Conservation (phyloP, 768 basidiomycete genomes). For the Boletus vinaceobasis region DNA sequence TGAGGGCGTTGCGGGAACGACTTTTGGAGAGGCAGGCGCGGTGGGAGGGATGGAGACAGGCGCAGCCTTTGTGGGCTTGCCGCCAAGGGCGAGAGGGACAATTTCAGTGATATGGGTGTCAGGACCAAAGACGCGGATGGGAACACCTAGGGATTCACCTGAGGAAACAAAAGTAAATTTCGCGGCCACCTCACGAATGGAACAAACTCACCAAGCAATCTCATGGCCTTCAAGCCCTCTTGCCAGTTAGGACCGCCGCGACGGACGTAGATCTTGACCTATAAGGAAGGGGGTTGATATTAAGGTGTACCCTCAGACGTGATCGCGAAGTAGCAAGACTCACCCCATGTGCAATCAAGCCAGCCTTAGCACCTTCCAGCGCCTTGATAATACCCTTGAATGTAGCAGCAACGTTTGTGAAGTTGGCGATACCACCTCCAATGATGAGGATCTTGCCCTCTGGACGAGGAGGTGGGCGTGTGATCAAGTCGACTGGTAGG, state of each 20-base stretch:
- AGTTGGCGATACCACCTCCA: slow-evolving; percentile 99
- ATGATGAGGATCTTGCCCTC: slow-evolving; percentile 99
- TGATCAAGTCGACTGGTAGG: slow-evolving; percentile 83
- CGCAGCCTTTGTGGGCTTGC: slow-evolving; percentile 37
- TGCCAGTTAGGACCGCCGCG: slow-evolving; percentile 99
- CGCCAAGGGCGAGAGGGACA: slow-evolving; percentile 94
- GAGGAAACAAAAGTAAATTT: neutral
- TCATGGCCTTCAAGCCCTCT: slow-evolving; percentile 98
- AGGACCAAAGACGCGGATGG: slow-evolving; percentile 95
- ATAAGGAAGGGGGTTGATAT: slow-evolving; percentile 36
- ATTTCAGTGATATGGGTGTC: slow-evolving; percentile 99
- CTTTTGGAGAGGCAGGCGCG: slow-evolving; percentile 43
- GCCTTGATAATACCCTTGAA: slow-evolving; percentile 99
- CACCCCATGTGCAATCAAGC: slow-evolving; percentile 55
- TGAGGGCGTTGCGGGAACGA: slow-evolving; percentile 24
- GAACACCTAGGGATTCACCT: slow-evolving; percentile 92
- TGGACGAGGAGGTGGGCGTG: slow-evolving; percentile 76
- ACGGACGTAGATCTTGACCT: slow-evolving; percentile 94
- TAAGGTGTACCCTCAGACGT: neutral
- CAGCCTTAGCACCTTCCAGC: slow-evolving; percentile 86
- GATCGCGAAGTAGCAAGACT: neutral
- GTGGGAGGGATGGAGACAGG: slow-evolving; percentile 42
- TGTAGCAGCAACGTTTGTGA: slow-evolving; percentile 97
- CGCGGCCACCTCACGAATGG: neutral
- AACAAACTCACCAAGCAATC: slow-evolving; percentile 61